Evolutionary conservation across 2,329 filamentous ascomycete genomes (phyloP).

Genomic region (Xylariaceae sp.): DNA sequence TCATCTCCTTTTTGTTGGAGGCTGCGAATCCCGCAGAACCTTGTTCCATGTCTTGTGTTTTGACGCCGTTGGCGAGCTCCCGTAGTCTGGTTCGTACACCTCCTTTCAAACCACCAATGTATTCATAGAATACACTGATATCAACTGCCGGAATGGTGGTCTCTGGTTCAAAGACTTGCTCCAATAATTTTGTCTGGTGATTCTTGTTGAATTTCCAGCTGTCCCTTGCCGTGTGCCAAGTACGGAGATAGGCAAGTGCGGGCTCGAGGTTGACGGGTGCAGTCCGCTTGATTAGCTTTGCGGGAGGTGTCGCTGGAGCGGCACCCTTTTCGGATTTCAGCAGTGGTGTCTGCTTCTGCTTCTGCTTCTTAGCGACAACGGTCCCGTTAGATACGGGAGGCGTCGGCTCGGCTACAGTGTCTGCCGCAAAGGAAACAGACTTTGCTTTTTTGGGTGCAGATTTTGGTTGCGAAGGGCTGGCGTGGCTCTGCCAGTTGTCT

Average conservation of each 20-base stretch:
- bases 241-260: conserved; percentile 72
- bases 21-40: conserved; percentile 48
- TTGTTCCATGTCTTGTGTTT: conserved; percentile 54
- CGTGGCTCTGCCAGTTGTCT: conserved; percentile 27
- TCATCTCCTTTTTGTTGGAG: conserved; percentile 38
- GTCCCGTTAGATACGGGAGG: conserved; percentile 22
- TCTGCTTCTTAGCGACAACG: conserved; percentile 26
- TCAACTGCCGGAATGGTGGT: conserved; percentile 67
- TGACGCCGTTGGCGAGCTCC: conserved; percentile 62
- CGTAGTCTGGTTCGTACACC: conserved; percentile 67
- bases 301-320: conserved; percentile 23
- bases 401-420: conserved; percentile 21
- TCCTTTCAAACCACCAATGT: conserved; percentile 77
- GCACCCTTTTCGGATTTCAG: conserved; percentile 37
- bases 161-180: conserved; percentile 70
- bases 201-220: conserved; percentile 98
- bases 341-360: conserved; percentile 25
- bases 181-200: conserved; percentile 79
- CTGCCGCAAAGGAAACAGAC: conserved; percentile 41
- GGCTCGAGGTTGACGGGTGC: conserved; percentile 52
- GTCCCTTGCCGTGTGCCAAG: conserved; percentile 67
- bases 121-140: conserved; percentile 68
- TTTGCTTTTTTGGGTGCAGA: conserved; percentile 47
- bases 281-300: conserved; percentile 27
- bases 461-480: conserved; percentile 29